Base-by-base conservation (phyloP, 1,284 basidiomycete species). In the Pseudozyma pruni region DNA sequence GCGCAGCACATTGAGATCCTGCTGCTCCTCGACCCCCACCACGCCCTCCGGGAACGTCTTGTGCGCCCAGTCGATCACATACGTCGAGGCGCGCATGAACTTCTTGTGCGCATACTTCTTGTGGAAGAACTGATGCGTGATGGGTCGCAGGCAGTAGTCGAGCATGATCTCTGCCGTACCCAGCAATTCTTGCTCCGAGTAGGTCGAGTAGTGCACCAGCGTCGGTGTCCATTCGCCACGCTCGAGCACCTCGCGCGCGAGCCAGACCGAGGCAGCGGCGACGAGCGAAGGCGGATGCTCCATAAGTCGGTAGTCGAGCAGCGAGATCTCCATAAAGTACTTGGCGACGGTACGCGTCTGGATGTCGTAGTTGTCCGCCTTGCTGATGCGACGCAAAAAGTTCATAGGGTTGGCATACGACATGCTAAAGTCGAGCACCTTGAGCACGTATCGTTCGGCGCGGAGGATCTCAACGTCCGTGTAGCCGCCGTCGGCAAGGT, bases 371-470 rank as follows among this genome's bases (percentile, higher is more conserved):
- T 80, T 79, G 70, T 81, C 80, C 23, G 80, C 80, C 58, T 81
- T 81, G 52, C 75, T 78, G 67, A 81, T 81, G 42, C 94, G 87
- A 33, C 94, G 87, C 49, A 98, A 86, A 84, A 91, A 98, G 83
- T 95, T 91, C 79, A 98, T 90, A 1, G 94, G 94, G 82, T 92
- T 95, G 37, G 94, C 93, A 82, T 91, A 96, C 75, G 90, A 90
- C 67, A 98, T 81, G 83, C 96, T 92, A 88, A 93, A 98, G 59
- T 93, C 89, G 45, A 98, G 86, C 6, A 93, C 92, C 83, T 92
- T 91, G 60, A 98, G 85, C 58, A 98, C 89, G 82, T 97, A 98
- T 52, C 90, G 88, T 84, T 98, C 95, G 1, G 95, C 95, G 11
- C 68, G 64, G 13, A 81, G 64, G 38, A 81, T 80, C 67, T 81